Conservation (phyloP, 208 protist species). For the Acanthamoeba triangularis region DNA sequence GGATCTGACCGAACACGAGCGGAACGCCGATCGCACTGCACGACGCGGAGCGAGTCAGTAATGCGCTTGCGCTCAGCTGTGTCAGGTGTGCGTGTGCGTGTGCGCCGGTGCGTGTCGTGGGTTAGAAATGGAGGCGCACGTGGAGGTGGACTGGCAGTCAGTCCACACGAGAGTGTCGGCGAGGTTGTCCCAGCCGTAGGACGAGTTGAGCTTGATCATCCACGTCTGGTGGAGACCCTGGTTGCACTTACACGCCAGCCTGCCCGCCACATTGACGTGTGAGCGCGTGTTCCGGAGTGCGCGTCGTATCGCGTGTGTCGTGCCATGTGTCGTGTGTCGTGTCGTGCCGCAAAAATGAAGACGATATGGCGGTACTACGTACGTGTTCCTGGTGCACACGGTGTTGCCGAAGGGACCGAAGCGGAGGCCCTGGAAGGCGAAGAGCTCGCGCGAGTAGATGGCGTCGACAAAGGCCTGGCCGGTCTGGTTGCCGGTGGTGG, state of each 20-base stretch:
- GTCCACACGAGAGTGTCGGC: constrained; percentile 1
- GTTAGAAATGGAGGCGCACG: neutral
- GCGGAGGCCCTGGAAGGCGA: constrained; percentile 36
- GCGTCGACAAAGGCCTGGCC: neutral
- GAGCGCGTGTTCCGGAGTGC: neutral
- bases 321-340: neutral
- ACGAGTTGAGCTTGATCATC: constrained; percentile 46
- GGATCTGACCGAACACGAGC: neutral
- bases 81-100: neutral
- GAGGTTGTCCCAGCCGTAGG: neutral
- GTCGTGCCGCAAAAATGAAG: too few species aligned
- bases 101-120: neutral
- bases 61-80: neutral
- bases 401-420: neutral
- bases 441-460: neutral
- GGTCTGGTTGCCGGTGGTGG: neutral
- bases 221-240: constrained; percentile 33
- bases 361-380: neutral
- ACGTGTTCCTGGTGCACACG: neutral
- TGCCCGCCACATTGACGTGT: neutral
- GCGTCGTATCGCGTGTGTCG: neutral
- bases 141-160: neutral
- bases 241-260: constrained; percentile 30
- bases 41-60: neutral
- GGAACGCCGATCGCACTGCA: constrained; percentile 2